Evolutionary conservation across 306 rosid genomes (phyloP).

Genomic region (Adenanthera pavonina): DNA sequence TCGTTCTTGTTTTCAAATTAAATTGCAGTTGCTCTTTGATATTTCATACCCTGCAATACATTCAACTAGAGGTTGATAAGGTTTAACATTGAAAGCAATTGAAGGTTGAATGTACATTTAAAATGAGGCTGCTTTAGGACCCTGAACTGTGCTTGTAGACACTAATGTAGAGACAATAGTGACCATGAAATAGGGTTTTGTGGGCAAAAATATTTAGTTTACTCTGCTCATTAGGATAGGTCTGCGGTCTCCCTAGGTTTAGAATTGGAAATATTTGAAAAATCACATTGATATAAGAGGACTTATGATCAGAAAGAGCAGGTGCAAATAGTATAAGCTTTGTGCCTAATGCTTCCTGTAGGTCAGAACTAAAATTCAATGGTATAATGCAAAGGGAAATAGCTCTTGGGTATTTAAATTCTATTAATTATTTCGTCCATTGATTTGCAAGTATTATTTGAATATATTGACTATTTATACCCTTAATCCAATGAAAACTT

Average conservation of each 20-base stretch:
- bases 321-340: not conserved
- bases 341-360: constrained; percentile 1
- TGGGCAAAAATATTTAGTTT: not conserved
- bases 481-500: not conserved
- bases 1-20: not conserved
- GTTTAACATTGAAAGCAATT: not conserved
- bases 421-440: not conserved
- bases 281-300: not conserved
- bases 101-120: not conserved
- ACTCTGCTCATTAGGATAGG: not conserved
- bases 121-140: constrained; percentile 7
- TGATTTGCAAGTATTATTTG: constrained; percentile 2
- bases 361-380: constrained; percentile 16
- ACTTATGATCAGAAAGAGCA: constrained; percentile 21
- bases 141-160: not conserved
- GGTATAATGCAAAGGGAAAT: not conserved
- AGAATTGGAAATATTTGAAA: not conserved
- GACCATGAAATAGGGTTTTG: not conserved
- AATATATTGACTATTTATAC: not conserved
- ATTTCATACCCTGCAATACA: not conserved
- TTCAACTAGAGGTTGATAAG: not conserved
- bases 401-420: not conserved
- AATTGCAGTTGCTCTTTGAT: not conserved
- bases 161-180: not conserved
- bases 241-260: not conserved